A percentile compares a stretch with the other conserved stretches of the same genome.
These are phyloP conservation scores for Penicillium herquei DNA, from an alignment of 495 filamentous ascomycete genomes.

Conservation along the genomic window DNA sequence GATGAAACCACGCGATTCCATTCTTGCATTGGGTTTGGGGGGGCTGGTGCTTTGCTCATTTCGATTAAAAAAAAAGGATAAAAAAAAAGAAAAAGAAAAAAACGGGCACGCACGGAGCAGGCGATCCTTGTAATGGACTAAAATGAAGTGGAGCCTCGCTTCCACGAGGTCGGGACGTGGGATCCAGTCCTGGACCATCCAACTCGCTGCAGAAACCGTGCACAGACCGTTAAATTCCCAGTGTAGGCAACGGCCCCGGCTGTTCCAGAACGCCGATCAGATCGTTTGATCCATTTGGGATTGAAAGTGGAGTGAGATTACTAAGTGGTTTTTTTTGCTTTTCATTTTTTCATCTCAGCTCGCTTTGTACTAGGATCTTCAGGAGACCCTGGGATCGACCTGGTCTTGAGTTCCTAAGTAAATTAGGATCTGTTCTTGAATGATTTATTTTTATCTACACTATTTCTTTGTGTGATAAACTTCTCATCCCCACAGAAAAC, in stretches of 20 bases:
- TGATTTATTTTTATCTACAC: background rate
- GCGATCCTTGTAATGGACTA: conserved; percentile 22
- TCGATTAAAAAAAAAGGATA: background rate
- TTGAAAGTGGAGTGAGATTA: too few relatives aligned
- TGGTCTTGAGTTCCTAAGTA: conserved; percentile 1
- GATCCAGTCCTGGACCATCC: conserved; percentile 20
- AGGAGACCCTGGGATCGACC: conserved; percentile 10
- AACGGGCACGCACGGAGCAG: conserved; percentile 18
- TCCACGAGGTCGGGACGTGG: conserved; percentile 26
- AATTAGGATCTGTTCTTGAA: conserved; percentile 10
- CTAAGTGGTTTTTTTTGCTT: too few relatives aligned
- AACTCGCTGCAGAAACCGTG: conserved; percentile 28
- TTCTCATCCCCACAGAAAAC: too few relatives aligned
- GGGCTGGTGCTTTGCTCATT: too few relatives aligned
- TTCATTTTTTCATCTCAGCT: too few relatives aligned
- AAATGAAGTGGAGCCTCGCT: conserved; percentile 26
- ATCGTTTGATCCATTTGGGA: conserved; percentile 6
- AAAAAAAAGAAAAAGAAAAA: background rate
- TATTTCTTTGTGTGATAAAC: background rate
- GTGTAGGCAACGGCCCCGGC: conserved; percentile 5
- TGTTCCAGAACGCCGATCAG: conserved; percentile 31
- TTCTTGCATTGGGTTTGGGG: too few relatives aligned
- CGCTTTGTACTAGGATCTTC: background rate
- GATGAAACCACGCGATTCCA: too few relatives aligned
- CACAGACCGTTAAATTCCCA: conserved; percentile 12